Base-by-base conservation (phyloP, 2,329 filamentous ascomycete species). In the Penicillium sp. region DNA sequence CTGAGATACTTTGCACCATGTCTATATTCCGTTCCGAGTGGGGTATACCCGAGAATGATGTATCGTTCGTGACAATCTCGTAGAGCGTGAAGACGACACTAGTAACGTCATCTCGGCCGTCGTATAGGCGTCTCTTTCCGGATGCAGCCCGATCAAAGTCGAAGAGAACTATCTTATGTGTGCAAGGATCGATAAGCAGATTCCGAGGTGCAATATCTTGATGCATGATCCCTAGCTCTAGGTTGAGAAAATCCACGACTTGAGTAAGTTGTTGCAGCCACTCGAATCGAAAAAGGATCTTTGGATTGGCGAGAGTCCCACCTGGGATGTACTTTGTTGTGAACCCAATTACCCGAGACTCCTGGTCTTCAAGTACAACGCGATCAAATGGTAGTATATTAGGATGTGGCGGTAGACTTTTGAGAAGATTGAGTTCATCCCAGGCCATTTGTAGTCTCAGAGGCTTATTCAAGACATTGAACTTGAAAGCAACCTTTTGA, bases 171-270 rank as follows among this genome's bases (percentile, higher is more conserved):
- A 65, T 56, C 12, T 55, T 55, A 1, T 57, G 3, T 39, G 55
- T 58, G 9, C 42, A 10, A 24, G 56, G 49, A 49, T 66, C 8
- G 46, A 67, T 49, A 28, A 68, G 53, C 2, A 67, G 55, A 53
- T 66, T 68, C 9, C 60, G 57, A 9, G 60, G 62, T 42, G 62
- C 59, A 47, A 68, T 62, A 41, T 68, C 62, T 58, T 68, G 62
- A 57, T 69, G 59, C 49, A 63, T 66, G 38, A 68, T 61, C 4
- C 64, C 64, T 7, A 64, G 37, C 40, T 56, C 53, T 9, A 60
- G 32, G 23, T 58, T 59, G 0, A 59, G 45, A 9, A 60, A 64
- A 53, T 64, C 59, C 28, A 65, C 55, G 12, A 60, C 13, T 46
- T 56, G 33, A 15, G 50, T 60, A 40, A 62, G 59, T 40, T 63